phyloP scores from a whole-genome alignment of 345 rosid genomes.

The Citropsis articulata region DNA sequence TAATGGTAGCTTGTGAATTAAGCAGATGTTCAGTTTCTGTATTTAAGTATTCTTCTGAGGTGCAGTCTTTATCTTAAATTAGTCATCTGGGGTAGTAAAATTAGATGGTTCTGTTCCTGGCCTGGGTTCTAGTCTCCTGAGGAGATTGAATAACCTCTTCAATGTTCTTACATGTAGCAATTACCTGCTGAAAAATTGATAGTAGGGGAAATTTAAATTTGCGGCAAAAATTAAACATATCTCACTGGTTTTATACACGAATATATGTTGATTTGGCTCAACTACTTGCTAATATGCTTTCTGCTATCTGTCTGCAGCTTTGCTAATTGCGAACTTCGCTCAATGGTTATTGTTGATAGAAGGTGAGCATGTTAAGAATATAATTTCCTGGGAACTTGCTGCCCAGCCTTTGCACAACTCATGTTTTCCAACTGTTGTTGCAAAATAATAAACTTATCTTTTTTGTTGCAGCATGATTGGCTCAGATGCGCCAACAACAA shows the following conservation, averaged over 20 bases:
- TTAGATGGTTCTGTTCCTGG: not conserved
- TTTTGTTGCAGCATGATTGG: slow-evolving; percentile 41
- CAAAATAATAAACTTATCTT: not conserved
- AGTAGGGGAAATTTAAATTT: too few species aligned
- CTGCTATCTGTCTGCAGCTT: slow-evolving; percentile 46
- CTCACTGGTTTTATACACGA: not conserved
- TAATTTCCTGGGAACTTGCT: not conserved
- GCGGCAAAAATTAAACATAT: not conserved
- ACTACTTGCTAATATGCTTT: not conserved
- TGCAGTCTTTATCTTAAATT: not conserved
- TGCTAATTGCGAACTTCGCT: slow-evolving; percentile 76
- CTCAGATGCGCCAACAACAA: slow-evolving; percentile 42
- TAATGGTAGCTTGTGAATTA: not conserved
- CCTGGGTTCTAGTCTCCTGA: not conserved
- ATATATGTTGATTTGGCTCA: not conserved
- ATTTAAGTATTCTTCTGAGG: not conserved
- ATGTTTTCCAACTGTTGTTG: not conserved
- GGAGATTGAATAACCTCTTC: not conserved
- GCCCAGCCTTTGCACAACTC: not conserved
- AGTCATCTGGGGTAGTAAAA: not conserved
- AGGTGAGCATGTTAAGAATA: slow-evolving; percentile 34
- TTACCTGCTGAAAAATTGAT: not conserved
- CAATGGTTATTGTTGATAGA: slow-evolving; percentile 54
- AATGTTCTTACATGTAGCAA: not conserved
- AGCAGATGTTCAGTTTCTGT: not conserved